phyloP scores from a whole-genome alignment of 2,329 filamentous ascomycete genomes.

The Aspergillus pseudoglaucus region DNA sequence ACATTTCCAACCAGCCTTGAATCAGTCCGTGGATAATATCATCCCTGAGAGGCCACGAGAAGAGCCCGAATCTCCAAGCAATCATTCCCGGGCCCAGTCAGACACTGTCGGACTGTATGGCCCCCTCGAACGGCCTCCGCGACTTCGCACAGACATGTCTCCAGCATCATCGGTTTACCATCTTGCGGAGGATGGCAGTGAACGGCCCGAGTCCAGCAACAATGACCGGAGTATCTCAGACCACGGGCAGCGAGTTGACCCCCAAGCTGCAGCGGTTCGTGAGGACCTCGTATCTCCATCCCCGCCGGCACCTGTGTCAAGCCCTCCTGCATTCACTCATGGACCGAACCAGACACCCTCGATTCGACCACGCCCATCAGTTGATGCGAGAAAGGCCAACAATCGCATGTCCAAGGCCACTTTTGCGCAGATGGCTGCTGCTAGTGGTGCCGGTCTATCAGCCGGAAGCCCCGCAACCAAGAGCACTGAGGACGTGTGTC shows the following conservation, averaged over 20 bases:
- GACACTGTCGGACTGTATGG: slow-evolving; percentile 23
- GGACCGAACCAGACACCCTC: slow-evolving; percentile 63
- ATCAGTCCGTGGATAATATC: slow-evolving; percentile 32
- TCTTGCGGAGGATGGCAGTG: slow-evolving; percentile 17
- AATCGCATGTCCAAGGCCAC: slow-evolving; percentile 78
- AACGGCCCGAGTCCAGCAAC: slow-evolving; percentile 18
- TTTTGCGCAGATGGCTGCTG: slow-evolving; percentile 69
- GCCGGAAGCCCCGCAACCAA: neutral
- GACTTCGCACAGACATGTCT: slow-evolving; percentile 21
- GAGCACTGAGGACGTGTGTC: neutral
- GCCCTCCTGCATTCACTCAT: slow-evolving; percentile 75
- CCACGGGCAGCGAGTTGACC: slow-evolving; percentile 13
- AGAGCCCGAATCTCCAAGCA: slow-evolving; percentile 12
- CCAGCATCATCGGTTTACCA: slow-evolving; percentile 34
- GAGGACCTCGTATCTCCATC: slow-evolving; percentile 43
- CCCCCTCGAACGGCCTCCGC: slow-evolving; percentile 7
- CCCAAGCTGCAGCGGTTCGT: slow-evolving; percentile 23
- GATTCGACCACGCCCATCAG: slow-evolving; percentile 64
- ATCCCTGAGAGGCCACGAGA: slow-evolving; percentile 20
- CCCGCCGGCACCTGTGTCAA: slow-evolving; percentile 68
- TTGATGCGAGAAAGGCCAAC: slow-evolving; percentile 72
- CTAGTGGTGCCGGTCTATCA: slow-evolving; percentile 21
- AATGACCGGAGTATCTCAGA: slow-evolving; percentile 37
- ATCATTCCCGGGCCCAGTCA: slow-evolving; percentile 26
- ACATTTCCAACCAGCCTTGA: slow-evolving; percentile 21